A percentile compares a stretch with the other conserved stretches of the same genome.
These are phyloP conservation scores for Pythium monospermum DNA, from an alignment of 352 stramenopile species.

Conservation along the genomic window DNA sequence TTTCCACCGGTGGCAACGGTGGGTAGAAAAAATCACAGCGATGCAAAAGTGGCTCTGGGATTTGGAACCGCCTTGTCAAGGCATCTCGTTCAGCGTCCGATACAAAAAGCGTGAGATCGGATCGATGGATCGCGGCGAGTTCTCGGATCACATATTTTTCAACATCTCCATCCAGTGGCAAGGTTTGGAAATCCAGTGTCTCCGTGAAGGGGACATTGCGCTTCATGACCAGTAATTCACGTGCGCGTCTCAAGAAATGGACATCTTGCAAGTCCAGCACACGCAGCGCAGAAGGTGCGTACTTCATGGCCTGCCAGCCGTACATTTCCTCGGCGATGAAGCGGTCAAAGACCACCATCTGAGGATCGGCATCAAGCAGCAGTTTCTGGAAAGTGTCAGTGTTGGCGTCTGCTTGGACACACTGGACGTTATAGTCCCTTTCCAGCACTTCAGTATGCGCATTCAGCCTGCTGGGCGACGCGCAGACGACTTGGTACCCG, in stretches of 20 bases:
- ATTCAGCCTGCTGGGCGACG: slow-evolving; percentile 77
- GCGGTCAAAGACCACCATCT: slow-evolving; percentile 75
- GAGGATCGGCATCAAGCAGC: slow-evolving; percentile 44
- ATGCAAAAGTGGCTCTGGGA: slow-evolving; percentile 36
- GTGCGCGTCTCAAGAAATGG: slow-evolving; percentile 84
- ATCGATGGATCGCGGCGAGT: slow-evolving; percentile 70
- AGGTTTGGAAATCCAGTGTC: slow-evolving; percentile 37
- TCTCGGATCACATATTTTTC: slow-evolving; percentile 73
- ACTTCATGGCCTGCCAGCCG: slow-evolving; percentile 70
- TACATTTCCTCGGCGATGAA: slow-evolving; percentile 88
- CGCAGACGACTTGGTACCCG: slow-evolving; percentile 66
- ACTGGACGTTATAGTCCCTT: slow-evolving; percentile 44
- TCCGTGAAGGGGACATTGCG: slow-evolving; percentile 29
- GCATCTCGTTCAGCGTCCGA: slow-evolving; percentile 60
- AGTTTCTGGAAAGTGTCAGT: slow-evolving; percentile 61
- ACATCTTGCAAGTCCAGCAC: slow-evolving; percentile 93
- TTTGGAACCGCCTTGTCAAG: slow-evolving; percentile 56
- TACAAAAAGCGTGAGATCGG: slow-evolving; percentile 69
- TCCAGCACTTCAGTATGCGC: slow-evolving; percentile 48
- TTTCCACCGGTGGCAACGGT: slow-evolving; percentile 17
- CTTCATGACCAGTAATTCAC: slow-evolving; percentile 78
- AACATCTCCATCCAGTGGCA: slow-evolving; percentile 21
- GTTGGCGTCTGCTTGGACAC: slow-evolving; percentile 71
- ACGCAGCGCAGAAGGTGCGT: slow-evolving; percentile 68
- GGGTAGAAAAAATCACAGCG: slow-evolving; percentile 75